Evolutionary conservation across 768 basidiomycete genomes (phyloP).

Genomic region (Tephrocybe sp.): DNA sequence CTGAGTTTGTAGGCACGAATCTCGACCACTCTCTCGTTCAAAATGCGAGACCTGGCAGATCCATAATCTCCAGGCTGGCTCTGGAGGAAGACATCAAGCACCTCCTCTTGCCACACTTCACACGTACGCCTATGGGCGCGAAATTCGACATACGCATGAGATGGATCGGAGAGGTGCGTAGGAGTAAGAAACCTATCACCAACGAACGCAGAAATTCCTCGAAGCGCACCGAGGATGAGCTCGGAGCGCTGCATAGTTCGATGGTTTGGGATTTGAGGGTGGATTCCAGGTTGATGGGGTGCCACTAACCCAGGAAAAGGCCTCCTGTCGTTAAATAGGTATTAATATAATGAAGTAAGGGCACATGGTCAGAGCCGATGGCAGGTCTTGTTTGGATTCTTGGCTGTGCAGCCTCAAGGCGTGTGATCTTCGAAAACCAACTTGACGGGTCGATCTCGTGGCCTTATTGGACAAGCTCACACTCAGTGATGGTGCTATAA

Average conservation of each 20-base stretch:
- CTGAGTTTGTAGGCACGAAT: constrained; percentile 7
- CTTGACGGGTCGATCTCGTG: background rate
- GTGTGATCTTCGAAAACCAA: background rate
- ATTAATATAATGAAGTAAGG: background rate
- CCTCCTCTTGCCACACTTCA: constrained; percentile 10
- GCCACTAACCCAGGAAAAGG: background rate
- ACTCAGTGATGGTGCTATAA: background rate
- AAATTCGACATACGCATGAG: constrained; percentile 7
- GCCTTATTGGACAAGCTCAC: too few relatives aligned
- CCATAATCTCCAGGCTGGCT: constrained; percentile 5
- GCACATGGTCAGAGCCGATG: background rate
- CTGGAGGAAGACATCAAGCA: constrained; percentile 4
- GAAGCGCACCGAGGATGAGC: background rate
- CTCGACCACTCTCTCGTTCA: constrained; percentile 5
- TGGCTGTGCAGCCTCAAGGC: constrained; percentile 9
- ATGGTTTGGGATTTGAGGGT: background rate
- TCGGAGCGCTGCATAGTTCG: constrained; percentile 4
- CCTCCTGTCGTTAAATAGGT: background rate
- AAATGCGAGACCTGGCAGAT: constrained; percentile 1
- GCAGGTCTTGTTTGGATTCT: background rate
- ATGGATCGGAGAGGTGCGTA: background rate
- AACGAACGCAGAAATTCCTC: constrained; percentile 1
- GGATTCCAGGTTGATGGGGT: background rate
- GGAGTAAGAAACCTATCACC: background rate
- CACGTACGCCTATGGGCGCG: constrained; percentile 6